These are phyloP conservation scores for rapeseed (Brassica napus) DNA, from an alignment of 345 rosid genomes.

Conservation along the genomic window Da-Ae NC_063444.1:35603001-35603500, in stretches of 20 bases:
- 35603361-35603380: background rate
- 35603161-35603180: constrained; percentile 87
- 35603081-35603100: constrained; percentile 91
- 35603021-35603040: background rate
- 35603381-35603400: background rate
- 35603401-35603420: background rate
- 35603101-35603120: constrained; percentile 79
- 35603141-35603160: constrained; percentile 93
- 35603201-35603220: constrained; percentile 94
- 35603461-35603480: background rate
- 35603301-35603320: background rate
- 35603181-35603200: constrained; percentile 92
- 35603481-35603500: background rate
- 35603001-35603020: background rate
- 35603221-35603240: constrained; percentile 91
- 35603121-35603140: constrained; percentile 93
- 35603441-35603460: background rate
- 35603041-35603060: background rate
- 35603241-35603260: constrained; percentile 2
- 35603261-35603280: background rate
- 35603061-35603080: constrained; percentile 83
- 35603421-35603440: background rate
- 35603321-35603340: background rate
- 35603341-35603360: background rate
- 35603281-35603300: background rate